A percentile compares a stretch with the other conserved stretches of the same genome.
These are phyloP conservation scores for Lentinula lateritia DNA, from an alignment of 768 basidiomycete species.

Conservation along the genomic window DNA sequence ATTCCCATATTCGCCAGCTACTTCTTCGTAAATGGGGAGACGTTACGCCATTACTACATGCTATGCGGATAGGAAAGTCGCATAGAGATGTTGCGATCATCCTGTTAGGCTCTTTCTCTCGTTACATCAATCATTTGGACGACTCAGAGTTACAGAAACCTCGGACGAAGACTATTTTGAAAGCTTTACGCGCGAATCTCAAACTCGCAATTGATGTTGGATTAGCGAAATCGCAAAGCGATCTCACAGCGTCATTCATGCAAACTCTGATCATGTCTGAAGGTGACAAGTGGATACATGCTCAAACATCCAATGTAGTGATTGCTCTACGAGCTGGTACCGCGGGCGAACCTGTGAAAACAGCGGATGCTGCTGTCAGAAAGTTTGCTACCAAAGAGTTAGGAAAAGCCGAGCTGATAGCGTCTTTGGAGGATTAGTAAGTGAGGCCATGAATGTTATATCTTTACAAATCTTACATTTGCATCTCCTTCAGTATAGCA, in stretches of 20 bases:
- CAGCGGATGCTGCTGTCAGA: slow-evolving; percentile 71
- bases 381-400: slow-evolving; percentile 86
- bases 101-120: slow-evolving; percentile 84
- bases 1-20: slow-evolving; percentile 34
- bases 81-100: slow-evolving; percentile 84
- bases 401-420: slow-evolving; percentile 71
- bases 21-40: slow-evolving; percentile 82
- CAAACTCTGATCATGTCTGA: slow-evolving; percentile 97
- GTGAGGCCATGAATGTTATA: slow-evolving; percentile 20
- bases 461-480: background rate
- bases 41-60: slow-evolving; percentile 85
- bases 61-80: slow-evolving; percentile 72
- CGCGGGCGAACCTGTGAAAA: slow-evolving; percentile 67
- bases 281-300: slow-evolving; percentile 85
- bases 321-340: slow-evolving; percentile 66
- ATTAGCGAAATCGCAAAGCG: slow-evolving; percentile 71
- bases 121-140: slow-evolving; percentile 85
- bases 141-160: slow-evolving; percentile 59
- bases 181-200: slow-evolving; percentile 82
- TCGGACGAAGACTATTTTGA: slow-evolving; percentile 67
- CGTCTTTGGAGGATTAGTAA: slow-evolving; percentile 86
- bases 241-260: slow-evolving; percentile 87
- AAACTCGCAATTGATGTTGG: slow-evolving; percentile 92
- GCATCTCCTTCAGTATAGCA: slow-evolving; percentile 51
- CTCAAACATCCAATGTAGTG: slow-evolving; percentile 61